Conservation (phyloP, 2,329 filamentous ascomycete species). For the Hymenoscyphus infarciens region DNA sequence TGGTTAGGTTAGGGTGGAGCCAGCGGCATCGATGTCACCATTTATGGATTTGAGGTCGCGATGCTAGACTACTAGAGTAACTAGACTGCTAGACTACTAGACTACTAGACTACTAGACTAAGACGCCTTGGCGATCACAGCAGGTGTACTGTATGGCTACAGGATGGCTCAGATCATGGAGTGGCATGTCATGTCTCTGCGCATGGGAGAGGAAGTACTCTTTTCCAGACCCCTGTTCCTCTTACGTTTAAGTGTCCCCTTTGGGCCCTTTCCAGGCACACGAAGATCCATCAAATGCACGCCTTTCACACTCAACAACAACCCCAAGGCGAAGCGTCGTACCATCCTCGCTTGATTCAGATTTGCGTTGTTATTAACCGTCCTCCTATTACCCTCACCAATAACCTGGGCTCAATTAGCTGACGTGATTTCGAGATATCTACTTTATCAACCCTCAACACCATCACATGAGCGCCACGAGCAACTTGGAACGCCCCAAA, state of each 20-base stretch:
- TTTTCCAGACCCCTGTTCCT: constrained; percentile 7
- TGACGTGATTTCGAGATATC: not conserved
- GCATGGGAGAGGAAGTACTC: not conserved
- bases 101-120: no score
- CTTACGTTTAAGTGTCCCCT: constrained; percentile 15
- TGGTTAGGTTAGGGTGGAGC: no score
- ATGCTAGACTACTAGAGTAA: no score
- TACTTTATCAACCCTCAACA: not conserved
- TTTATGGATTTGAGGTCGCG: not conserved
- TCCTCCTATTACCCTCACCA: not conserved
- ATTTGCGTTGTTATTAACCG: not conserved
- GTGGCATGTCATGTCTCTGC: not conserved
- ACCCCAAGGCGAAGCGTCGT: not conserved
- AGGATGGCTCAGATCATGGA: not conserved
- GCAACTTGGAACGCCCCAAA: not conserved
- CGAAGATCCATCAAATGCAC: not conserved
- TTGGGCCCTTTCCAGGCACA: constrained; percentile 5
- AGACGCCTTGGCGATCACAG: not conserved
- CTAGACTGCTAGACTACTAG: no score
- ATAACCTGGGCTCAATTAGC: not conserved
- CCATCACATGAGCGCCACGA: not conserved
- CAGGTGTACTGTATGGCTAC: no score
- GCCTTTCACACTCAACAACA: not conserved
- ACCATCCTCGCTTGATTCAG: not conserved
- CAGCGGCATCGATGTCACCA: constrained; percentile 1